Conservation (phyloP, 331 rosid genomes). For the Pyracantha coccinea region DNA sequence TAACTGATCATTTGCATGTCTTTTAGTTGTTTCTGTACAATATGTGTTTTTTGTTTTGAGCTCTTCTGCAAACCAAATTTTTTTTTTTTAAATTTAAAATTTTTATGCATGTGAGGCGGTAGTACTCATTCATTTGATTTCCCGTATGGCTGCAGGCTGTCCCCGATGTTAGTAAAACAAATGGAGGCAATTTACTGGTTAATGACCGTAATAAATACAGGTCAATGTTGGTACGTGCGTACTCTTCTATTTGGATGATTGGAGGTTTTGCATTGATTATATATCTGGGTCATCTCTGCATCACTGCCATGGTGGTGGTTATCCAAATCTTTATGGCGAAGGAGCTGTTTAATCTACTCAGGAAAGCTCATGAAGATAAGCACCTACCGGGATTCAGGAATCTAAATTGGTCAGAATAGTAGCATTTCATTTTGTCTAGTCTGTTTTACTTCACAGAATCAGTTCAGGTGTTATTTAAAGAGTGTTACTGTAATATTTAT, state of each 20-base stretch:
- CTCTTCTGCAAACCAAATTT: background rate
- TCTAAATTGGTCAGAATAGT: conserved; percentile 64
- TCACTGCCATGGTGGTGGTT: conserved; percentile 91
- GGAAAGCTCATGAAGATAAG: conserved; percentile 78
- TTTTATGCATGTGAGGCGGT: background rate
- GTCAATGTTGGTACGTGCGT: conserved; percentile 78
- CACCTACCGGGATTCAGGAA: conserved; percentile 96
- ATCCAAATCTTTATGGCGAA: conserved; percentile 95
- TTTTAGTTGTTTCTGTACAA: background rate
- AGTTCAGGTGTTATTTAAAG: background rate
- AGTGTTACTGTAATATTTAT: background rate
- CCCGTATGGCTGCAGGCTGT: conserved; percentile 32
- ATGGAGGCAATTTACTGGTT: conserved; percentile 68
- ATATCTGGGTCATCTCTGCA: conserved; percentile 89
- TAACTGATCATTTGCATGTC: background rate
- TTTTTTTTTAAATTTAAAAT: background rate
- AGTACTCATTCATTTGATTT: background rate
- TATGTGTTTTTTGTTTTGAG: background rate
- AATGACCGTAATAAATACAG: conserved; percentile 78
- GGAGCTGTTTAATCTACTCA: conserved; percentile 86
- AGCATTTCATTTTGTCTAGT: conserved; percentile 6
- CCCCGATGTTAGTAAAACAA: conserved; percentile 54
- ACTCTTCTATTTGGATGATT: conserved; percentile 95
- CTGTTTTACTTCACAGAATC: background rate
- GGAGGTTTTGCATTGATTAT: conserved; percentile 79